Evolutionary conservation across 768 basidiomycete genomes (phyloP).

Genomic region (Auriscalpium microsporum): DNA sequence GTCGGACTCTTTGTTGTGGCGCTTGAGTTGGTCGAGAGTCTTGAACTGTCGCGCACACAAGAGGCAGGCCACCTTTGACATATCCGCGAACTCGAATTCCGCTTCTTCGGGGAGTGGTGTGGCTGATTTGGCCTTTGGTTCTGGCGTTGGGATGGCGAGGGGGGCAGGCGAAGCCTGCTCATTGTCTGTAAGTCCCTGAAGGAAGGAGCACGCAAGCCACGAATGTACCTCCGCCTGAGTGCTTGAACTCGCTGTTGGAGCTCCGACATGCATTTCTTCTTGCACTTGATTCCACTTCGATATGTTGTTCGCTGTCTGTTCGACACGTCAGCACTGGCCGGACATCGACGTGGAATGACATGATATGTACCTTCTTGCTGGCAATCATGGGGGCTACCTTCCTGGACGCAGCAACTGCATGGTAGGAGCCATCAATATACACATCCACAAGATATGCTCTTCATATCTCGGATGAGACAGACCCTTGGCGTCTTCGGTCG

Average conservation of each 20-base stretch:
- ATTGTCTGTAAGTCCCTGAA: no score
- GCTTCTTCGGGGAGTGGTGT: slow-evolving; percentile 37
- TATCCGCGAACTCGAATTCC: slow-evolving; percentile 82
- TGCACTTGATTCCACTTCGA: slow-evolving; percentile 97
- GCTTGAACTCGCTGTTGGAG: slow-evolving; percentile 7
- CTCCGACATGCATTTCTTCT: slow-evolving; percentile 54
- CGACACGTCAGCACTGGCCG: background rate
- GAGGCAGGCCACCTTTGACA: slow-evolving; percentile 66
- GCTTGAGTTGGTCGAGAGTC: slow-evolving; percentile 69
- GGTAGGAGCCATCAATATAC: slow-evolving; percentile 23
- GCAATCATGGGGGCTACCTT: slow-evolving; percentile 77
- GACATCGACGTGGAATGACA: background rate
- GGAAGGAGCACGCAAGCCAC: no score
- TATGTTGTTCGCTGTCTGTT: slow-evolving; percentile 80
- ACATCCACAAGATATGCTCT: slow-evolving; percentile 16
- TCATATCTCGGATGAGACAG: slow-evolving; percentile 25
- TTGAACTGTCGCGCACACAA: slow-evolving; percentile 95
- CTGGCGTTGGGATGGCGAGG: background rate
- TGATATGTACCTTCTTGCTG: slow-evolving; percentile 62
- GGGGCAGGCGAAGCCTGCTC: slow-evolving; percentile 8
- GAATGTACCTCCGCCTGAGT: background rate
- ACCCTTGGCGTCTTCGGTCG: slow-evolving; percentile 42
- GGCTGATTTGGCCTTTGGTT: slow-evolving; percentile 21
- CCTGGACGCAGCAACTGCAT: slow-evolving; percentile 43
- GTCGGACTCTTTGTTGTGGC: slow-evolving; percentile 90